These are phyloP conservation scores for Talaromyces rugulosus DNA, from an alignment of 2,329 filamentous ascomycete genomes.

Conservation along the genomic window DNA sequence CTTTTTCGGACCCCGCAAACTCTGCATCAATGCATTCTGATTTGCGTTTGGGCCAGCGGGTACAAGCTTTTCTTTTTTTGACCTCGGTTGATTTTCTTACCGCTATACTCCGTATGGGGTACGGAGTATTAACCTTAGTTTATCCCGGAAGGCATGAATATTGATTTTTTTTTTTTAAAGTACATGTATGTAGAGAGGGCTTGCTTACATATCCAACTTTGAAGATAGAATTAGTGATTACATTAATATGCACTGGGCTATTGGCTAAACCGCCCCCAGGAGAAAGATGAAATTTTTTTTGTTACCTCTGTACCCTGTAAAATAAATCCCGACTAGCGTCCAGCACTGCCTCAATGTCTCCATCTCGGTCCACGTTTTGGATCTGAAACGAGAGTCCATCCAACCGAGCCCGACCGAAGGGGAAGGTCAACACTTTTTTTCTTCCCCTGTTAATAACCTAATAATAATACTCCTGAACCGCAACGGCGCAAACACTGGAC, in stretches of 20 bases:
- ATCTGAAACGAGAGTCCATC: not conserved
- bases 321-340: not conserved
- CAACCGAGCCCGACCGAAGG: not conserved
- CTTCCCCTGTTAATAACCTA: not conserved
- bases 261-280: not conserved
- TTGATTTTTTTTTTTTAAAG: too few species aligned
- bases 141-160: not conserved
- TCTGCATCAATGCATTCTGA: not conserved
- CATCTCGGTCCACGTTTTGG: not conserved
- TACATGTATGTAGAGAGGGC: too few species aligned
- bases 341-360: not conserved
- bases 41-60: not conserved
- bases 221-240: not conserved
- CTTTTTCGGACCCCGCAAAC: not conserved
- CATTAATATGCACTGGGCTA: not conserved
- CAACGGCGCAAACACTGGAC: too few species aligned
- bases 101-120: not conserved
- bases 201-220: not conserved
- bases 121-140: not conserved
- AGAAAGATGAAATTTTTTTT: not conserved
- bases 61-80: not conserved
- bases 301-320: not conserved
- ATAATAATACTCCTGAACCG: too few species aligned
- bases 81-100: not conserved
- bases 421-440: not conserved